Conservation (phyloP, 2,329 filamentous ascomycete species). For the Colletotrichum phormii region DNA sequence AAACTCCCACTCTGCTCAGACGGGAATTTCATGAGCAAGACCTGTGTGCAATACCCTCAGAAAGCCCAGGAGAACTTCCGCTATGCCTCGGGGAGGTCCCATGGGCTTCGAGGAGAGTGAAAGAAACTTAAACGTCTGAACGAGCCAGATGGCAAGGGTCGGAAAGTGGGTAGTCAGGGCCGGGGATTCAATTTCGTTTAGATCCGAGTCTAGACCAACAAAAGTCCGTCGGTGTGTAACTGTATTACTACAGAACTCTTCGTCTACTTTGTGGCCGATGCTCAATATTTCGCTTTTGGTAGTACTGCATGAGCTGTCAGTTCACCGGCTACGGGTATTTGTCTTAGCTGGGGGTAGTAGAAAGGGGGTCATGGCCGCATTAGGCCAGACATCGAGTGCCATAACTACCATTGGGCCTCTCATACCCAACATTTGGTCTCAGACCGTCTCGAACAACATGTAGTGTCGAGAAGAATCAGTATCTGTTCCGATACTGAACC, state of each 20-base stretch:
- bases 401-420: neutral
- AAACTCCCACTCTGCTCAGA: too few relatives aligned
- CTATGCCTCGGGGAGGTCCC: neutral
- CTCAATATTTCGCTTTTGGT: neutral
- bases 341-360: too few relatives aligned
- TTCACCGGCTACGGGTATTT: too few relatives aligned
- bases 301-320: too few relatives aligned
- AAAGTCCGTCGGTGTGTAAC: neutral
- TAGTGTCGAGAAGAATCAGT: neutral
- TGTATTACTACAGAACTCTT: neutral
- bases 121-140: neutral
- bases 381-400: neutral
- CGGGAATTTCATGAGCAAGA: too few relatives aligned
- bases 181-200: neutral
- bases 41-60: too few relatives aligned
- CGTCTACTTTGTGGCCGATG: neutral
- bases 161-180: neutral
- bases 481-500: neutral
- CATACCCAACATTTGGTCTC: neutral
- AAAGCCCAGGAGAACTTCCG: too few relatives aligned
- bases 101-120: too few relatives aligned
- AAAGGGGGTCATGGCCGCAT: too few relatives aligned
- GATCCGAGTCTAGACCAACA: neutral
- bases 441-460: neutral
- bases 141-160: neutral